Conservation (phyloP, 257 asterid species). For the Penstemon eatonii region DNA sequence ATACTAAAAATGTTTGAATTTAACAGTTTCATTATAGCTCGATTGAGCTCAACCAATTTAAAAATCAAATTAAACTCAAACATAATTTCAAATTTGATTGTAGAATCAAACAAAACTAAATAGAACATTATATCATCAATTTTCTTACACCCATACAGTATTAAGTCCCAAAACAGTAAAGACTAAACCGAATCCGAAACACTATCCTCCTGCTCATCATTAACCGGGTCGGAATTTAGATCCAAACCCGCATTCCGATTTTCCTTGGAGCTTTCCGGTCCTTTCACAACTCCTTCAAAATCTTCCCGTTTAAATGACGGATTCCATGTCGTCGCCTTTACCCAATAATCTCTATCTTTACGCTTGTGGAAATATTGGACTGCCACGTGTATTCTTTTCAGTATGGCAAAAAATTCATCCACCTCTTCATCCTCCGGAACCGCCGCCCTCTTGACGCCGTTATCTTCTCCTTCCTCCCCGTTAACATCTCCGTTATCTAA, state of each 20-base stretch:
- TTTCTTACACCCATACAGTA: no score
- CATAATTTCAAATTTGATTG: no score
- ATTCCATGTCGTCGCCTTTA: conserved; percentile 18
- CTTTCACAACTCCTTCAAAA: conserved; percentile 25
- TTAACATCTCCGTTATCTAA: conserved; percentile 6
- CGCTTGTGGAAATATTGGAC: conserved; percentile 34
- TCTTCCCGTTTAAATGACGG: conserved; percentile 30
- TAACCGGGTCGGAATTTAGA: conserved; percentile 31
- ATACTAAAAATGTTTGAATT: no score
- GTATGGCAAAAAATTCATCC: conserved; percentile 52
- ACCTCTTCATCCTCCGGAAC: conserved; percentile 47
- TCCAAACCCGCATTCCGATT: conserved; percentile 24
- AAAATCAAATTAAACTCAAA: no score
- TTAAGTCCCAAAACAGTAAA: no score
- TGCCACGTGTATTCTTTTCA: conserved; percentile 42
- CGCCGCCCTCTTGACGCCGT: conserved; percentile 7
- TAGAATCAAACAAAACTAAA: no score
- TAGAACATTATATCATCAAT: no score
- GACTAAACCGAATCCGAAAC: no score
- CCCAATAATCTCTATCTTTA: conserved; percentile 11
- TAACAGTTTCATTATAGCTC: no score
- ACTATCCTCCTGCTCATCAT: conserved; percentile 14
- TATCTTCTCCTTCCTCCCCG: background rate
- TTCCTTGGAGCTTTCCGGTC: background rate
- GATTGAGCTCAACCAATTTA: no score